These are phyloP conservation scores for Saturnispora diversa DNA, from an alignment of 805 yeast species.

Conservation along the genomic window DNA sequence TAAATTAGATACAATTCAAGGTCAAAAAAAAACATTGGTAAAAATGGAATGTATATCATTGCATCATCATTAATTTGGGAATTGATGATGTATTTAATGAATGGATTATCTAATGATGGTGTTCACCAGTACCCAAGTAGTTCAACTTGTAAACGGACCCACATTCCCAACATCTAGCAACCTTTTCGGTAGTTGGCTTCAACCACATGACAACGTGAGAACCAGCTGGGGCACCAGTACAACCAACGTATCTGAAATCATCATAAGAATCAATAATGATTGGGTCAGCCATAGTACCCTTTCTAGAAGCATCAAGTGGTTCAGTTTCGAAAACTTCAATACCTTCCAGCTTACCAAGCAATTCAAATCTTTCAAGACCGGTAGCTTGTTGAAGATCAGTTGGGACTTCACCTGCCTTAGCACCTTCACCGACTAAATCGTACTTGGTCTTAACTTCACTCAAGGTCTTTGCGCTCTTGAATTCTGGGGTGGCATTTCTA, in stretches of 20 bases:
- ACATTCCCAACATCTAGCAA: conserved; percentile 97
- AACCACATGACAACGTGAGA: conserved; percentile 90
- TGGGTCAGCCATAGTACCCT: conserved; percentile 87
- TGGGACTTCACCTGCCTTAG: conserved; percentile 74
- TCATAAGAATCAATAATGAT: conserved; percentile 83
- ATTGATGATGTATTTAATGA: background rate
- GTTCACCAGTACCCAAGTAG: conserved; percentile 72
- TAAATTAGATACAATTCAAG: too few species aligned
- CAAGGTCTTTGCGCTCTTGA: conserved; percentile 58
- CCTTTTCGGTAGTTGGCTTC: conserved; percentile 72
- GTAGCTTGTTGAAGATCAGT: conserved; percentile 95
- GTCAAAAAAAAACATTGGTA: background rate
- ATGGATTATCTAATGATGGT: conserved; percentile 39
- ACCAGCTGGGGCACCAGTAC: conserved; percentile 93
- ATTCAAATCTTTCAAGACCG: conserved; percentile 95
- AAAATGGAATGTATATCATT: conserved; percentile 1
- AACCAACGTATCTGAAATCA: conserved; percentile 91
- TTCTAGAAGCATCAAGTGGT: conserved; percentile 81
- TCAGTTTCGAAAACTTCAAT: conserved; percentile 85
- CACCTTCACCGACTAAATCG: conserved; percentile 87
- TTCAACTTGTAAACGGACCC: conserved; percentile 90
- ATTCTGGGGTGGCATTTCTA: conserved; percentile 30
- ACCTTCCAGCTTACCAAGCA: conserved; percentile 92
- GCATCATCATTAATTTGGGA: conserved; percentile 1
- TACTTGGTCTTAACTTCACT: conserved; percentile 73